A percentile compares a stretch with the other conserved stretches of the same genome.
Conservation (phyloP, 495 filamentous ascomycete species). For the Lindgomyces ingoldianus region DNA sequence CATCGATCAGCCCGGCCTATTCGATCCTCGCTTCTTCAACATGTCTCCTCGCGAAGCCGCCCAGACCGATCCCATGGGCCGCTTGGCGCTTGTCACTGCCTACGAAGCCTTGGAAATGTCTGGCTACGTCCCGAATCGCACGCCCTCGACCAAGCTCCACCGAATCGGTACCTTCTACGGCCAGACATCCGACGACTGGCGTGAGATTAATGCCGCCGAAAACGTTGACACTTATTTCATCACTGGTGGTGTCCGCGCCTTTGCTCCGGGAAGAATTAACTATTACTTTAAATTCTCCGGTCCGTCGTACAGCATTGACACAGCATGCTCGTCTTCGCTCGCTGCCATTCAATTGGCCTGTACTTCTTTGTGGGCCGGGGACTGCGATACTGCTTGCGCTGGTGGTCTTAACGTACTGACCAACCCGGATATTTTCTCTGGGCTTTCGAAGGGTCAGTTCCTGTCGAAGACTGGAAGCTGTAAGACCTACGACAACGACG, state of each 20-base stretch:
- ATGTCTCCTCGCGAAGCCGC: conserved; percentile 91
- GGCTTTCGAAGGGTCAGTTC: conserved; percentile 81
- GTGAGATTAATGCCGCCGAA: conserved; percentile 85
- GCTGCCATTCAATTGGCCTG: conserved; percentile 84
- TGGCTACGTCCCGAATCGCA: conserved; percentile 83
- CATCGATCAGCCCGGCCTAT: conserved; percentile 80
- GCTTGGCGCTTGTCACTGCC: conserved; percentile 77
- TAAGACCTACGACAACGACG: conserved; percentile 57
- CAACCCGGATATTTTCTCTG: conserved; percentile 82
- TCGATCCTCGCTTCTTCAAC: conserved; percentile 90
- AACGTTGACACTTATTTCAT: conserved; percentile 95
- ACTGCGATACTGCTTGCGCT: conserved; percentile 82
- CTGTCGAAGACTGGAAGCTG: conserved; percentile 77
- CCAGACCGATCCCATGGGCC: conserved; percentile 87
- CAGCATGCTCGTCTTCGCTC: conserved; percentile 84
- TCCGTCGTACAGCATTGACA: conserved; percentile 83
- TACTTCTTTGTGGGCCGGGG: conserved; percentile 74
- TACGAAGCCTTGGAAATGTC: conserved; percentile 93
- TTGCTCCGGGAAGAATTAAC: conserved; percentile 85
- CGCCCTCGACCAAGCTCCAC: conserved; percentile 78
- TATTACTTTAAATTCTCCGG: conserved; percentile 87
- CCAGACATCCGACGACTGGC: conserved; percentile 89
- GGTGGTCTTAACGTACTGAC: conserved; percentile 81
- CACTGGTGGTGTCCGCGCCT: conserved; percentile 83
- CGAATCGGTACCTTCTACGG: conserved; percentile 91